Conservation (phyloP, 306 rosid genomes). For the Gastrolobium villosum region DNA sequence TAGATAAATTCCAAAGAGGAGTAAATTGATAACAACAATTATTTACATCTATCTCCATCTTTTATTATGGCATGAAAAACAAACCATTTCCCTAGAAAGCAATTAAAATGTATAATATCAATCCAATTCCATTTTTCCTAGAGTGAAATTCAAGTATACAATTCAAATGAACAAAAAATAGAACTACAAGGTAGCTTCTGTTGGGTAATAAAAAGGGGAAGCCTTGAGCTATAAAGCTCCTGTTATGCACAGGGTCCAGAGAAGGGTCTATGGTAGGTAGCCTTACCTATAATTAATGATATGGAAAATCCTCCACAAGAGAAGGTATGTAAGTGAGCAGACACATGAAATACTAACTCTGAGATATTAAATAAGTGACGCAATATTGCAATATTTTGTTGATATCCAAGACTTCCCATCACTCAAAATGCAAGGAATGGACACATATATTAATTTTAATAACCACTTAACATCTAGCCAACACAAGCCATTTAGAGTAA, state of each 20-base stretch:
- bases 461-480: constrained; percentile 26
- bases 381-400: constrained; percentile 25
- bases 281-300: not conserved
- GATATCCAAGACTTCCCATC: constrained; percentile 20
- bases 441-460: constrained; percentile 26
- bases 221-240: too few species aligned
- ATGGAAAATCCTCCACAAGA: constrained; percentile 11
- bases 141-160: constrained; percentile 30
- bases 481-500: constrained; percentile 28
- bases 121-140: constrained; percentile 29
- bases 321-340: constrained; percentile 20
- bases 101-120: constrained; percentile 13
- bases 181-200: not conserved
- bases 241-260: too few species aligned
- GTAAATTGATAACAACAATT: constrained; percentile 27
- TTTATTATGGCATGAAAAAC: constrained; percentile 25
- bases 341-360: not conserved
- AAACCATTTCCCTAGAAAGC: constrained; percentile 4
- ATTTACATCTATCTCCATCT: constrained; percentile 41
- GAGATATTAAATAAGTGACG: not conserved
- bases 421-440: constrained; percentile 31
- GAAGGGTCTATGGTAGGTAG: too few species aligned
- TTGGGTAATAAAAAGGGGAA: not conserved
- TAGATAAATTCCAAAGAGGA: constrained; percentile 8
- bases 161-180: constrained; percentile 21